Evolutionary conservation across 768 basidiomycete genomes (phyloP).

Genomic region (Auricularia sp.): DNA sequence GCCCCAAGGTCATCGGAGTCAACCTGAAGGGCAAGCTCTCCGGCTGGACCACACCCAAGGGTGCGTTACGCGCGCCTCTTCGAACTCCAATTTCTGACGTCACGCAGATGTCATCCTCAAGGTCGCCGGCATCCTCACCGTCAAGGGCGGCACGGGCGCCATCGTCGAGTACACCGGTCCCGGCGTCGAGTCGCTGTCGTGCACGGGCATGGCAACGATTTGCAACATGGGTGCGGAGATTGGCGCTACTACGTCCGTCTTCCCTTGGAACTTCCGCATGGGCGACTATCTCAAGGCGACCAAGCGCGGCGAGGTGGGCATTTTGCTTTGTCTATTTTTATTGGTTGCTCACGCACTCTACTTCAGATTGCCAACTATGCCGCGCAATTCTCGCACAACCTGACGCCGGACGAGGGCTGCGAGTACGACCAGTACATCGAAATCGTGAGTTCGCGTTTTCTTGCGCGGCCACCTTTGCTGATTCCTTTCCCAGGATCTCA

Average conservation of each 20-base stretch:
- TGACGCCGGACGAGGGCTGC: constrained; percentile 74
- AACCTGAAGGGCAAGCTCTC: constrained; percentile 89
- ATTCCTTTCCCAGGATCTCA: constrained; percentile 60
- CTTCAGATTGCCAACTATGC: constrained; percentile 73
- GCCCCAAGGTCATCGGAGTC: constrained; percentile 98
- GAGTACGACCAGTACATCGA: constrained; percentile 94
- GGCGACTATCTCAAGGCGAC: constrained; percentile 89
- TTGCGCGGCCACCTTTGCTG: not conserved
- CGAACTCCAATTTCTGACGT: not conserved
- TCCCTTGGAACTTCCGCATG: constrained; percentile 98
- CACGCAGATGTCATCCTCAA: constrained; percentile 88
- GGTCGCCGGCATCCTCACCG: constrained; percentile 96
- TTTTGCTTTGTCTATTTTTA: not conserved
- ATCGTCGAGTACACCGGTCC: constrained; percentile 96
- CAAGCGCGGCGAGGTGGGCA: constrained; percentile 49
- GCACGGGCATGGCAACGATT: constrained; percentile 99
- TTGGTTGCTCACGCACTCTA: not conserved
- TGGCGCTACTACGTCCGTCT: constrained; percentile 95
- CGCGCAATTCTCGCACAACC: constrained; percentile 79
- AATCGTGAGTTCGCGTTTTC: constrained; percentile 46
- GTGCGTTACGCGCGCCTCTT: constrained; percentile 29
- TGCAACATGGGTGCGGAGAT: constrained; percentile 99
- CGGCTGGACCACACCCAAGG: constrained; percentile 98
- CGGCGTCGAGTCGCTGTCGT: constrained; percentile 92
- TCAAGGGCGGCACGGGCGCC: constrained; percentile 98